Conservation (phyloP, 2,329 filamentous ascomycete genomes). For the Ceratocystis albifundus region DNA sequence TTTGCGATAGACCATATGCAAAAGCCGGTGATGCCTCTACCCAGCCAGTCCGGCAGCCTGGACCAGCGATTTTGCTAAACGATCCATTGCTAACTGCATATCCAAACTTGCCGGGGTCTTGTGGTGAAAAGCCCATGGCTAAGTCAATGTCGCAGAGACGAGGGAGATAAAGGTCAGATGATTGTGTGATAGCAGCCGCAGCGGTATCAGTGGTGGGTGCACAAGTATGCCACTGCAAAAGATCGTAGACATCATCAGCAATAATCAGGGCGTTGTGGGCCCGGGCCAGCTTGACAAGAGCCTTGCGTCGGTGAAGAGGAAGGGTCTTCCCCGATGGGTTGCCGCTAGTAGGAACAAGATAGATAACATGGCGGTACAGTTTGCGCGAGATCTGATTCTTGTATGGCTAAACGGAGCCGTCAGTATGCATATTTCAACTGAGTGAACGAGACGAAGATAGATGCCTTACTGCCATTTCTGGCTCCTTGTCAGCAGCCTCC, state of each 20-base stretch:
- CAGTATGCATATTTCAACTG: not conserved
- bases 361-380: constrained; percentile 77
- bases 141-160: constrained; percentile 70
- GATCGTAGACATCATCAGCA: constrained; percentile 88
- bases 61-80: constrained; percentile 78
- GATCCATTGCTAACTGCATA: constrained; percentile 76
- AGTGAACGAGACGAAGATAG: not conserved
- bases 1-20: constrained; percentile 40
- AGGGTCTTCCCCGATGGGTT: constrained; percentile 83
- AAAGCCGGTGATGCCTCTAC: constrained; percentile 55
- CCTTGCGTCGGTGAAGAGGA: constrained; percentile 53
- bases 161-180: constrained; percentile 47
- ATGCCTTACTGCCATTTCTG: constrained; percentile 19
- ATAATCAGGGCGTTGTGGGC: constrained; percentile 72
- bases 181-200: constrained; percentile 22
- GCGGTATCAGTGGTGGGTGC: constrained; percentile 16
- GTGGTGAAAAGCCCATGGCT: constrained; percentile 43
- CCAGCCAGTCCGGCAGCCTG: constrained; percentile 82
- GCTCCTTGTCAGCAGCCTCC: constrained; percentile 26
- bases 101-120: constrained; percentile 49
- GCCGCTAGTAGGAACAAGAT: constrained; percentile 75
- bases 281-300: constrained; percentile 64
- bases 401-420: constrained; percentile 32
- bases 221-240: constrained; percentile 62
- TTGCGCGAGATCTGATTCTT: constrained; percentile 53